phyloP scores from a whole-genome alignment of 768 basidiomycete species.

The Russula dissimulans region DNA sequence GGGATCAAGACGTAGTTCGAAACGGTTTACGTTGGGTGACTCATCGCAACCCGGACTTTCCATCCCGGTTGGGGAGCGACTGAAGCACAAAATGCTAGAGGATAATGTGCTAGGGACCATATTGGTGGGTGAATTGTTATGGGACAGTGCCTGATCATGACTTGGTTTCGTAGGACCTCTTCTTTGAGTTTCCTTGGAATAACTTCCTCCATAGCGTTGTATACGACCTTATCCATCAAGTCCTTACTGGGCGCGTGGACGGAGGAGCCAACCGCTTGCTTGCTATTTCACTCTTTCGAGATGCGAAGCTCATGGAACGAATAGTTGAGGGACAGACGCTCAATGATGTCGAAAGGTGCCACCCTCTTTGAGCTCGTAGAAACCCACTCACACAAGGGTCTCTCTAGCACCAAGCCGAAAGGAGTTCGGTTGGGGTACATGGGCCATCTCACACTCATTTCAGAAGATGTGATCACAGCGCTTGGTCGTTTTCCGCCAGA shows the following conservation, averaged over 20 bases:
- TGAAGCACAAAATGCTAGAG: conserved; percentile 74
- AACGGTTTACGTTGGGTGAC: conserved; percentile 34
- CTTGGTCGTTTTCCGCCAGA: conserved; percentile 83
- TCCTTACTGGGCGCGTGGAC: conserved; percentile 81
- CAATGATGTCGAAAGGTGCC: conserved; percentile 71
- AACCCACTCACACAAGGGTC: background rate
- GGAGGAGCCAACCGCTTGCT: conserved; percentile 79
- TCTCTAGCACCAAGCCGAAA: conserved; percentile 54
- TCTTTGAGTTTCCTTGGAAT: conserved; percentile 95
- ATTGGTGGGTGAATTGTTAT: conserved; percentile 46
- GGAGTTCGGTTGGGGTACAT: conserved; percentile 85
- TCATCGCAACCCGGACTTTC: conserved; percentile 28
- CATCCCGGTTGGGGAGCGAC: conserved; percentile 60
- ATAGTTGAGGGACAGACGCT: conserved; percentile 78
- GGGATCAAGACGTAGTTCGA: conserved; percentile 48
- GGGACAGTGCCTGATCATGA: background rate
- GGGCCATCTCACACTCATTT: conserved; percentile 92
- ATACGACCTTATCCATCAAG: conserved; percentile 92
- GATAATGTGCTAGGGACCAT: conserved; percentile 64
- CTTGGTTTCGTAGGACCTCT: conserved; percentile 57
- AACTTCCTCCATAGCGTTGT: conserved; percentile 96
- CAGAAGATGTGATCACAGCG: conserved; percentile 88
- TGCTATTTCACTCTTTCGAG: conserved; percentile 75
- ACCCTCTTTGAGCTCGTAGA: background rate
- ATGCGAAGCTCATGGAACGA: conserved; percentile 71